Evolutionary conservation across 345 rosid species (phyloP).

Genomic region (Bretschneidera sinensis): DNA sequence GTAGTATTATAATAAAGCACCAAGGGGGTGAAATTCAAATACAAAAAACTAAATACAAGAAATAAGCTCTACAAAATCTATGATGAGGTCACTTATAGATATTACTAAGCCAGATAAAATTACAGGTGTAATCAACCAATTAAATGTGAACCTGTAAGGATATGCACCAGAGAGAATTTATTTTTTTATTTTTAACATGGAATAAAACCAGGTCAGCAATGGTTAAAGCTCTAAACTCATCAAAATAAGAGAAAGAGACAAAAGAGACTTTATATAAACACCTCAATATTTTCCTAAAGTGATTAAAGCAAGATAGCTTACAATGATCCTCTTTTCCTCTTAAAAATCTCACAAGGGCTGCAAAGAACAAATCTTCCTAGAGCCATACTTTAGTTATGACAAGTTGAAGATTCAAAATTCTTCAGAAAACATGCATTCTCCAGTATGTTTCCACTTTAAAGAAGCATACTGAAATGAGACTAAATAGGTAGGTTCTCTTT

Average conservation of each 20-base stretch:
- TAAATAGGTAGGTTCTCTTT: not conserved
- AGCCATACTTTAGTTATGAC: too few species aligned
- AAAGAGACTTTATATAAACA: not conserved
- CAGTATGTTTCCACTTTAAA: not conserved
- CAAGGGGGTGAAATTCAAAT: too few species aligned
- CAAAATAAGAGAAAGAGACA: not conserved
- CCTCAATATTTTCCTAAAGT: not conserved
- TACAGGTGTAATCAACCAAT: not conserved
- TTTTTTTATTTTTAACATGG: not conserved
- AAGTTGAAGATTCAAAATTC: too few species aligned
- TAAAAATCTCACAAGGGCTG: too few species aligned
- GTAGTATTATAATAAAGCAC: too few species aligned
- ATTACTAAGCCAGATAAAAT: not conserved
- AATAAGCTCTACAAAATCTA: too few species aligned
- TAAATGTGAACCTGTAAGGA: not conserved
- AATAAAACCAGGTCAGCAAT: not conserved
- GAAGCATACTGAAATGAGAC: not conserved
- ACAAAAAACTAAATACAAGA: too few species aligned
- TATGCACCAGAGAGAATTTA: not conserved
- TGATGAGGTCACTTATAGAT: not conserved
- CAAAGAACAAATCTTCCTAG: too few species aligned
- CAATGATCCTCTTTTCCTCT: not conserved
- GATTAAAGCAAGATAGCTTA: too few species aligned
- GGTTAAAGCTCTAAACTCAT: not conserved
- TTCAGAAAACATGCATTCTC: not conserved